These are phyloP conservation scores for Cenchrus americanus DNA, from an alignment of 176 grass and related monocot genomes.

Conservation along the genomic window DNA sequence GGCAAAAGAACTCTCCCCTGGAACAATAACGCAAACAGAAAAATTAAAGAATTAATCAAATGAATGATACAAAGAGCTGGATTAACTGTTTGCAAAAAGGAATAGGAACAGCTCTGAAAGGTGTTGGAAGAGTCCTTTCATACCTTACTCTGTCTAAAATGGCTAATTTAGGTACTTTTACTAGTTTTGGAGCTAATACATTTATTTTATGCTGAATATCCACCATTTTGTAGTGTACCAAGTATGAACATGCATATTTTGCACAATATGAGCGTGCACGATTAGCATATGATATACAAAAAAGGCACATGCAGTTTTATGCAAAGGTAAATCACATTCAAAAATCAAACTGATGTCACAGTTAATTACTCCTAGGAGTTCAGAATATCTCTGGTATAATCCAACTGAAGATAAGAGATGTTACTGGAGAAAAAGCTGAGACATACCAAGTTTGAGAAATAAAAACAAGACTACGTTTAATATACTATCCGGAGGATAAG, in stretches of 20 bases:
- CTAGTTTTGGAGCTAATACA: slow-evolving; percentile 7
- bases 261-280: neutral
- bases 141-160: neutral
- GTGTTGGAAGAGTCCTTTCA: neutral
- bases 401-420: slow-evolving; percentile 24
- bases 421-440: slow-evolving; percentile 24
- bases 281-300: slow-evolving; percentile 1
- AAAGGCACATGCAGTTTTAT: slow-evolving; percentile 18
- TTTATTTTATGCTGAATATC: neutral
- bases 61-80: slow-evolving; percentile 16
- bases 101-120: neutral
- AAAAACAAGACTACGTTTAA: slow-evolving; percentile 65
- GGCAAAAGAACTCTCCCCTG: slow-evolving; percentile 66
- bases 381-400: neutral
- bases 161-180: slow-evolving; percentile 10
- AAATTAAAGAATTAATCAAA: slow-evolving; percentile 12
- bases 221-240: neutral
- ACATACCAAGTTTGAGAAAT: slow-evolving; percentile 94
- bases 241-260: slow-evolving; percentile 13
- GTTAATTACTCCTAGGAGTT: slow-evolving; percentile 33
- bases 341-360: neutral
- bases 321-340: neutral
- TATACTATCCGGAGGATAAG: slow-evolving; percentile 53
- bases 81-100: neutral
- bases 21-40: slow-evolving; percentile 9